Evolutionary conservation across 2,329 filamentous ascomycete species (phyloP).

Genomic region (Colletotrichum tropicicola): DNA sequence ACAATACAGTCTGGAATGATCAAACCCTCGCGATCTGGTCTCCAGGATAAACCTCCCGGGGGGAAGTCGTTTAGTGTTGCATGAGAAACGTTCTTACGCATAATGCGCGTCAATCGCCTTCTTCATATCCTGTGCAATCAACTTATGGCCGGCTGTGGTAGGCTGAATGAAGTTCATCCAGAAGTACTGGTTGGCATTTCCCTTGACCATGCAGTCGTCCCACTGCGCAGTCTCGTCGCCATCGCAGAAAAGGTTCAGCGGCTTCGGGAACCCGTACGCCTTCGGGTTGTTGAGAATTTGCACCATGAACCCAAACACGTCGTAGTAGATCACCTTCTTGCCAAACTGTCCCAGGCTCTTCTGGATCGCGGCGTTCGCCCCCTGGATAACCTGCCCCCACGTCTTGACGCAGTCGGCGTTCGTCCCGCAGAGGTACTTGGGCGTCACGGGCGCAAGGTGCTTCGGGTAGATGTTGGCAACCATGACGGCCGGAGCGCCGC

Average conservation of each 20-base stretch:
- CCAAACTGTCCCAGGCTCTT: not conserved
- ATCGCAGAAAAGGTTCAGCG: not conserved
- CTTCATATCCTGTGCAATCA: constrained; percentile 8
- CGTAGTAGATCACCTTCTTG: constrained; percentile 3
- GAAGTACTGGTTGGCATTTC: constrained; percentile 7
- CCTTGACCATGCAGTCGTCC: constrained; percentile 6
- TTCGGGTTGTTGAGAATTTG: not conserved
- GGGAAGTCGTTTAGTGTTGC: no score
- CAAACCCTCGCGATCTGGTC: no score
- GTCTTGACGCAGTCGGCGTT: not conserved
- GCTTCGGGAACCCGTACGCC: not conserved
- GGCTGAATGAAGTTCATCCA: constrained; percentile 20
- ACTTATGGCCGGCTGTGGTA: constrained; percentile 2
- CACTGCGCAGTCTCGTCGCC: constrained; percentile 3
- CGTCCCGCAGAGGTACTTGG: not conserved
- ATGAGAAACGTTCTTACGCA: not conserved
- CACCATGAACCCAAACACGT: constrained; percentile 1
- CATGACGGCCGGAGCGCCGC: not conserved
- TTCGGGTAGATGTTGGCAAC: not conserved
- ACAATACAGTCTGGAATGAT: not conserved
- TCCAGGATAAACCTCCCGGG: no score
- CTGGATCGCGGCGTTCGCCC: not conserved
- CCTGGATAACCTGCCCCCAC: not conserved
- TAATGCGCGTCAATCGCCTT: not conserved
- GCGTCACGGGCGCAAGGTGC: not conserved